Evolutionary conservation across 202 grass and related monocot species (phyloP).

Genomic region (Carex arenaria): DNA sequence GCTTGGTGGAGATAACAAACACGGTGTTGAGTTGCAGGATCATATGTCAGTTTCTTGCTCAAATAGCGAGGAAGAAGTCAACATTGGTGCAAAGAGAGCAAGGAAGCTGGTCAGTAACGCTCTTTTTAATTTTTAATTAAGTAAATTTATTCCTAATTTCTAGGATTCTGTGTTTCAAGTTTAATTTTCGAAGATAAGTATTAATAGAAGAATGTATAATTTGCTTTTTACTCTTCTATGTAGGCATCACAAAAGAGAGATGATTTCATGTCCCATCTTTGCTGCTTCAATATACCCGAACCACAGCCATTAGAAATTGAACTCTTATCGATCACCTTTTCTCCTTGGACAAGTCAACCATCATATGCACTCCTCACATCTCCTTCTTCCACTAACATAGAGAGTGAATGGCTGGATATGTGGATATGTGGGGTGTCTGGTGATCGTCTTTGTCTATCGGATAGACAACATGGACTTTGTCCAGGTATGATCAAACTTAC

Average conservation of each 20-base stretch:
- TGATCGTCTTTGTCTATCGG: not conserved
- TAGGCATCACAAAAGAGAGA: not conserved
- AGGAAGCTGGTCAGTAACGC: constrained; percentile 51
- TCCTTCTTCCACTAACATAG: not conserved
- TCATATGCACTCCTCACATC: not conserved
- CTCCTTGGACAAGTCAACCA: not conserved
- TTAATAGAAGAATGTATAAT: not conserved
- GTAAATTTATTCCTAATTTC: not conserved
- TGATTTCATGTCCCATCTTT: constrained; percentile 4
- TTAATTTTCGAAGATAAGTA: not conserved
- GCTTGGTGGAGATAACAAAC: not conserved
- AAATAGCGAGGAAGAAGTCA: constrained; percentile 2
- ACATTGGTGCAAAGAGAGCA: constrained; percentile 39
- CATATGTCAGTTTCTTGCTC: not conserved
- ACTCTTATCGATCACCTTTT: not conserved
- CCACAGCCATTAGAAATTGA: constrained; percentile 1
- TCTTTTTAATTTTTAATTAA: constrained; percentile 35
- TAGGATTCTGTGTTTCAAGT: not conserved
- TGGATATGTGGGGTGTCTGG: no score
- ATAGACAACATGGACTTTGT: constrained; percentile 88
- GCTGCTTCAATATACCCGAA: not conserved
- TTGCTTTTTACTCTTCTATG: not conserved
- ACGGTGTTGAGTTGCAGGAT: constrained; percentile 21
- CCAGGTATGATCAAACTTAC: constrained; percentile 37
- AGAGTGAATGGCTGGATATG: not conserved